These are phyloP conservation scores for Penicillium pancosmium DNA, from an alignment of 495 filamentous ascomycete genomes.

Conservation along the genomic window DNA sequence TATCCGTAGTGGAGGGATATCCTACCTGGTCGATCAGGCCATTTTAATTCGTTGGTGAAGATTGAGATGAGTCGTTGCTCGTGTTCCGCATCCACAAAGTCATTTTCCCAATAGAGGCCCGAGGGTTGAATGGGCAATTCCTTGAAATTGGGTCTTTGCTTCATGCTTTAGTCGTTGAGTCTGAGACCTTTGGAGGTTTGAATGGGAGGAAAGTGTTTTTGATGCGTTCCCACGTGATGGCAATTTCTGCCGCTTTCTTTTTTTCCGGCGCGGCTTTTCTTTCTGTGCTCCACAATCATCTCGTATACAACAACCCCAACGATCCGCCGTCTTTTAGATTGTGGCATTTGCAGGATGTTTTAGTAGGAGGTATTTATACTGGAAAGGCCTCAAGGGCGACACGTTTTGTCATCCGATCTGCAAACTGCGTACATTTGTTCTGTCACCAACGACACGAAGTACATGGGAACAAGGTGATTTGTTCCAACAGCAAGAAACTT, in stretches of 20 bases:
- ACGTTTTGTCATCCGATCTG: too few relatives aligned
- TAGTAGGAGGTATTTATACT: too few relatives aligned
- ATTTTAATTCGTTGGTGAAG: slow-evolving; percentile 36
- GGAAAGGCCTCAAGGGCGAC: too few relatives aligned
- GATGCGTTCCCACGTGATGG: slow-evolving; percentile 1
- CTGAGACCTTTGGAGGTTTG: neutral
- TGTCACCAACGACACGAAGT: neutral
- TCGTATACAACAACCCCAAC: neutral
- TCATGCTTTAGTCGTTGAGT: slow-evolving; percentile 7
- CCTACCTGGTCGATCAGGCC: slow-evolving; percentile 41
- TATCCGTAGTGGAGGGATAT: slow-evolving; percentile 47
- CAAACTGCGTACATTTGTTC: too few relatives aligned
- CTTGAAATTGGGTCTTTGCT: slow-evolving; percentile 17
- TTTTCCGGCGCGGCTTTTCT: neutral
- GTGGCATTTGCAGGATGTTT: too few relatives aligned
- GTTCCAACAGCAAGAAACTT: neutral
- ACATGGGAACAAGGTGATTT: neutral
- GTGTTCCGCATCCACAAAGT: slow-evolving; percentile 37
- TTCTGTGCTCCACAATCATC: neutral
- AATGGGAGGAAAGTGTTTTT: neutral
- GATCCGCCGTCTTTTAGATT: neutral
- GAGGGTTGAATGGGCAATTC: slow-evolving; percentile 34
- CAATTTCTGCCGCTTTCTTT: slow-evolving; percentile 1
- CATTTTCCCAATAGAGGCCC: slow-evolving; percentile 37
- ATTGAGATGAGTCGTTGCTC: slow-evolving; percentile 37